Evolutionary conservation across 106 monocot genomes (phyloP).

Genomic region (Apostasia shenzhenica): DNA sequence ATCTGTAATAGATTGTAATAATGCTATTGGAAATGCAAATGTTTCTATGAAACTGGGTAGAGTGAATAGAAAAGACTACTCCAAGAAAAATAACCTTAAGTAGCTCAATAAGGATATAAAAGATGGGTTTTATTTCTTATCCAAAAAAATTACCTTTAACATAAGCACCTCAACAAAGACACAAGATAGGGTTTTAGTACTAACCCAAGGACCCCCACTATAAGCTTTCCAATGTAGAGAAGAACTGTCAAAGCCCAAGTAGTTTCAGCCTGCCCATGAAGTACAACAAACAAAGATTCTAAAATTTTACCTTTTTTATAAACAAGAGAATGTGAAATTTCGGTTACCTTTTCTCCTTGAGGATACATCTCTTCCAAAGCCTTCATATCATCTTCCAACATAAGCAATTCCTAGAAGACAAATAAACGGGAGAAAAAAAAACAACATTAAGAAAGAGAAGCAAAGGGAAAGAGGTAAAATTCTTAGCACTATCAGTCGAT

Average conservation of each 20-base stretch:
- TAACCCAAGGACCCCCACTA: constrained; percentile 85
- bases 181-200: not conserved
- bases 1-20: no score
- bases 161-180: no score
- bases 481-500: not conserved
- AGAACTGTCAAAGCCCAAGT: constrained; percentile 93
- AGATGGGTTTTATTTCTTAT: no score
- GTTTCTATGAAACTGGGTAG: no score
- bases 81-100: no score
- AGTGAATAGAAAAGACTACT: no score
- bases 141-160: no score
- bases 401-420: constrained; percentile 65
- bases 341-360: constrained; percentile 85
- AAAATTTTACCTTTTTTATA: not conserved
- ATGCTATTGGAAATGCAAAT: no score
- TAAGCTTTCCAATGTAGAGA: constrained; percentile 74
- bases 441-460: not conserved
- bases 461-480: not conserved
- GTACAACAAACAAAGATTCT: constrained; percentile 8
- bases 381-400: constrained; percentile 92
- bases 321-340: not conserved
- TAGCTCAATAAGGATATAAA: no score
- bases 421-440: not conserved
- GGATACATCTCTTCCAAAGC: constrained; percentile 99
- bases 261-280: constrained; percentile 75